Base-by-base conservation (phyloP, 1,139 yeast species). In the Pneumocystis wakefieldiae region DNA sequence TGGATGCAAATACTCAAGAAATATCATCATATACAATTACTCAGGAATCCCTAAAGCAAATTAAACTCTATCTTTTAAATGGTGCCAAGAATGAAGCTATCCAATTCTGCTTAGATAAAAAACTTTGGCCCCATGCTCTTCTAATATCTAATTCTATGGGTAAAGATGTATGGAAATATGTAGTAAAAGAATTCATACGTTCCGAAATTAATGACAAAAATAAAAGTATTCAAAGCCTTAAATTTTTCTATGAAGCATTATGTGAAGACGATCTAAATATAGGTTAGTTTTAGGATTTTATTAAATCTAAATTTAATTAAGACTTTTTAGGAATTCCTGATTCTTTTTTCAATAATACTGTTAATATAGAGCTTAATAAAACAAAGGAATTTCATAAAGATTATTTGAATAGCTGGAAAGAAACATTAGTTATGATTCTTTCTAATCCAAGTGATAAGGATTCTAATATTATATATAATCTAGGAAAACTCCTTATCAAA, bases 121-220 rank as follows among this genome's bases (percentile, higher is more conserved):
- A 83, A 15, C 87, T 88, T 67, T 90, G 90, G 87, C 83, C 95
- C 0, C 78, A 90, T 72, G 87, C 96, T 0, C 73, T 91, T 64
- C 74, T 89, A 57, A 76, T 91, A 64, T 85, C 95, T 1, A 81
- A 85, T 65, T 74, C 87, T 17, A 75, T 83, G 41, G 86, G 94
- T 1, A 80, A 81, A 17, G 84, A 82, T 3, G 77, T 78, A 61
- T 86, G 89, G 81, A 76, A 82, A 7, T 76, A 78, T 39, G 80
- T 85, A 14, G 85, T 85, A 0, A 76, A 78, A 19, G 75, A 76
- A 59, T 84, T 81, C 71, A 74, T 82, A 7, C 70, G 74, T 1
- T 74, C 76, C 38, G 83, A 79, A 59, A 72, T 69, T 32, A 65
- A 69, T 1, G 66, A 71, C 74, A 77, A 76, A 62, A 68, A 69